Evolutionary conservation across 2,329 filamentous ascomycete species (phyloP).

Genomic region (Ophiostoma sp.): DNA sequence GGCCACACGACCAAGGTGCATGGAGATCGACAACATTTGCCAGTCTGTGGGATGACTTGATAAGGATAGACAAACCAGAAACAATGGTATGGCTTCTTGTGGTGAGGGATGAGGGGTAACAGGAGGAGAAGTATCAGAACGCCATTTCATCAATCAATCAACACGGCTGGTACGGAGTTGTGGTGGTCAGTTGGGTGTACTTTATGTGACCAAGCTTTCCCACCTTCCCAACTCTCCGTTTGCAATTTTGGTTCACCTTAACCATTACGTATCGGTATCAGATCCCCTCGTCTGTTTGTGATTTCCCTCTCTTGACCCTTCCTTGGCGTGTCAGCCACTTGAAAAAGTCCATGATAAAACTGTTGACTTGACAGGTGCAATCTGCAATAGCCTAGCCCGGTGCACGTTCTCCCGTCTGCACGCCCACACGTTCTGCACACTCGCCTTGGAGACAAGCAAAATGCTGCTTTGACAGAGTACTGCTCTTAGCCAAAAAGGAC

Average conservation of each 20-base stretch:
- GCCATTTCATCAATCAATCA: background rate
- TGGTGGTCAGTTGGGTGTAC: background rate
- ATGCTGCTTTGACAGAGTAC: background rate
- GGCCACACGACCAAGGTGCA: background rate
- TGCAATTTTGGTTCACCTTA: background rate
- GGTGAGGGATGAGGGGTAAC: background rate
- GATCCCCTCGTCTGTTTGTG: background rate
- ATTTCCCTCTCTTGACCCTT: background rate
- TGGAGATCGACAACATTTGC: background rate
- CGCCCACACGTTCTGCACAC: background rate
- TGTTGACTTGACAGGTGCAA: background rate
- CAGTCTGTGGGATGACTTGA: background rate
- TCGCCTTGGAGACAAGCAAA: background rate
- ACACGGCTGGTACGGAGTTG: background rate
- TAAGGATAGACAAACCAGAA: background rate
- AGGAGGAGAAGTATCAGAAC: background rate
- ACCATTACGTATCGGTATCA: background rate
- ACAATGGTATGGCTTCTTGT: background rate
- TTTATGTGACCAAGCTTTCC: background rate
- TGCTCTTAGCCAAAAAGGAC: background rate
- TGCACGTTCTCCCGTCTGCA: conserved; percentile 14
- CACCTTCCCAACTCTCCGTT: background rate
- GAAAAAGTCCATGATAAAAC: background rate
- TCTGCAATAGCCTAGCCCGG: background rate
- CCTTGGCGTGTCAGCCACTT: background rate